These are phyloP conservation scores for Boletus subluridellus DNA, from an alignment of 1,284 basidiomycete genomes.

Conservation along the genomic window DNA sequence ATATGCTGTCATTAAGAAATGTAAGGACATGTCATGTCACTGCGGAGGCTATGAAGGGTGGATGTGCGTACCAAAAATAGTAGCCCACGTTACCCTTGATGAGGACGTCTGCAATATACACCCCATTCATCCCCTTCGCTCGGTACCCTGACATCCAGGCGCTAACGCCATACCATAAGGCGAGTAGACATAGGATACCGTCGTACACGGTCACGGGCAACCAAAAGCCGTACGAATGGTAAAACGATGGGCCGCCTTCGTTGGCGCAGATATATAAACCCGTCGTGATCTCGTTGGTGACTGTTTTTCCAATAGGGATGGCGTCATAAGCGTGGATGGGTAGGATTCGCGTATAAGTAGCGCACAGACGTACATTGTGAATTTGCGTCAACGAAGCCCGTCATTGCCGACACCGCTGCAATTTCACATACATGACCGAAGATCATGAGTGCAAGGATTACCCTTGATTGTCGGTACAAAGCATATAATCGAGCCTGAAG, in stretches of 20 bases:
- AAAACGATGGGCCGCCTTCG: constrained; percentile 6
- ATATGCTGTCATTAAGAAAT: not conserved
- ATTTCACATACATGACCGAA: constrained; percentile 14
- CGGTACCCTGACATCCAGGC: constrained; percentile 3
- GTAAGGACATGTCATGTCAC: not conserved
- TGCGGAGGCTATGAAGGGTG: not conserved
- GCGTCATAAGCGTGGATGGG: not conserved
- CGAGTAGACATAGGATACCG: constrained; percentile 15
- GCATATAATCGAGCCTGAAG: constrained; percentile 21
- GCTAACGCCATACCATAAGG: constrained; percentile 12
- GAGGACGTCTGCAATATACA: constrained; percentile 7
- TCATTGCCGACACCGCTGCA: not conserved
- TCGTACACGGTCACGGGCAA: constrained; percentile 20
- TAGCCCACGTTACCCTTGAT: constrained; percentile 19
- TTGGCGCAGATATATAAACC: constrained; percentile 17
- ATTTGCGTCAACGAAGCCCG: not conserved
- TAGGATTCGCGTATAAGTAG: too few species aligned
- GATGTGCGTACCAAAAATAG: constrained; percentile 18
- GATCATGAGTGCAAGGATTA: constrained; percentile 8
- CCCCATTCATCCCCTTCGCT: not conserved
- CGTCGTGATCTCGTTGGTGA: constrained; percentile 6
- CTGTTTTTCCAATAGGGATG: not conserved
- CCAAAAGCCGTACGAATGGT: constrained; percentile 13
- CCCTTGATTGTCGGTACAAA: constrained; percentile 14
- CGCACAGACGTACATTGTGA: constrained; percentile 5